Percentiles rank a stretch among this genome's conserved stretches.
Evolutionary conservation across 345 rosid species (phyloP).

Genomic region (Pugionium cornutum): DNA sequence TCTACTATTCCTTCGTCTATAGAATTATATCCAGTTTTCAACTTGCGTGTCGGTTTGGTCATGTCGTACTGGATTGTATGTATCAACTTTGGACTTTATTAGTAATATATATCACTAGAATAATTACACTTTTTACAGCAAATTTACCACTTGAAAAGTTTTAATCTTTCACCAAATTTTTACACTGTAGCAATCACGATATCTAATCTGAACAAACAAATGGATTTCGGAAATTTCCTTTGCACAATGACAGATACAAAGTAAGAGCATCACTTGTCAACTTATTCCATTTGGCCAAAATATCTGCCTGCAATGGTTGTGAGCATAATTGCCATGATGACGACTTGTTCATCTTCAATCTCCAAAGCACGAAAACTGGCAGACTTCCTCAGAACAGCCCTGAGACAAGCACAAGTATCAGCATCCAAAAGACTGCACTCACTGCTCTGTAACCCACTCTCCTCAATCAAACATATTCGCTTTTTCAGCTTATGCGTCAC

Average conservation of each 20-base stretch:
- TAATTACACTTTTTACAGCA: no score
- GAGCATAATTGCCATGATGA: slow-evolving; percentile 66
- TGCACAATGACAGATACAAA: no score
- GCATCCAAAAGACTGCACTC: slow-evolving; percentile 66
- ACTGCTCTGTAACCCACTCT: slow-evolving; percentile 41
- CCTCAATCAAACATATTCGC: slow-evolving; percentile 51
- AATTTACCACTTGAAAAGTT: no score
- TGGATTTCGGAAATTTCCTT: no score
- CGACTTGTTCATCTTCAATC: slow-evolving; percentile 61
- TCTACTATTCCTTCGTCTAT: neutral
- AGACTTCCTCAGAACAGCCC: slow-evolving; percentile 71
- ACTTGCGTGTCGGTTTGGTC: slow-evolving; percentile 38
- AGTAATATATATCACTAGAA: neutral
- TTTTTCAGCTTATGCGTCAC: slow-evolving; percentile 70
- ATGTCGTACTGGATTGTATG: slow-evolving; percentile 29
- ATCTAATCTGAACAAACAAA: no score
- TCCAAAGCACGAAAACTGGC: slow-evolving; percentile 65
- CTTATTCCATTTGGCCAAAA: slow-evolving; percentile 69
- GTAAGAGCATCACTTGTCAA: no score
- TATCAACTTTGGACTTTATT: slow-evolving; percentile 7
- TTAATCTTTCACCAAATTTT: no score
- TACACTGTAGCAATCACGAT: no score
- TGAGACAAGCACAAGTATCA: slow-evolving; percentile 66
- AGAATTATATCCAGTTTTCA: neutral
- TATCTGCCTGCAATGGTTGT: slow-evolving; percentile 73